A percentile compares a stretch with the other conserved stretches of the same genome.
These are phyloP conservation scores for Talaromyces sp. DNA, from an alignment of 2,329 filamentous ascomycete genomes.

Conservation along the genomic window DNA sequence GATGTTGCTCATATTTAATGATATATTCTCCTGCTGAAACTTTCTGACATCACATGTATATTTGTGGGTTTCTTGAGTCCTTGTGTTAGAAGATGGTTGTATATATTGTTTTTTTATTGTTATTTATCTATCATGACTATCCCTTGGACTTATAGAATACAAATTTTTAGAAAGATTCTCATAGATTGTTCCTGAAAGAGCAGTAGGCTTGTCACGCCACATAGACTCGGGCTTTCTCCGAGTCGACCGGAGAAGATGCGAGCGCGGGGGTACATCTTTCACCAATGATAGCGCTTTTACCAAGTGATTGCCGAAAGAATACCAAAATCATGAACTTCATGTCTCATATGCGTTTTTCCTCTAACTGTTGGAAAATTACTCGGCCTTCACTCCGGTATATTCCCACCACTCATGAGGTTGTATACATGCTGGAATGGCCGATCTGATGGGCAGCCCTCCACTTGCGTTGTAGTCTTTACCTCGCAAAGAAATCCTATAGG, in stretches of 20 bases:
- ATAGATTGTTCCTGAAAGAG: neutral
- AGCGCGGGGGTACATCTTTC: neutral
- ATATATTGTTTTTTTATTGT: neutral
- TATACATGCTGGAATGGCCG: neutral
- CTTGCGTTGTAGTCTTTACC: neutral
- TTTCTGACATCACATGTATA: neutral
- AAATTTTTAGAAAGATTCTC: neutral
- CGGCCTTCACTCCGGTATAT: neutral
- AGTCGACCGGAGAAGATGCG: neutral
- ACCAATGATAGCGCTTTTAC: neutral
- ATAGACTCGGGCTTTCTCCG: neutral
- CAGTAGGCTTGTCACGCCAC: neutral
- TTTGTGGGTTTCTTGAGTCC: neutral
- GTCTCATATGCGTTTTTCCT: neutral
- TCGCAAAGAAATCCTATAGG: neutral
- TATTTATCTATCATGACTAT: neutral
- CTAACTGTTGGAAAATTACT: neutral
- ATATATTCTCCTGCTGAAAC: neutral
- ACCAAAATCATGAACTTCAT: neutral
- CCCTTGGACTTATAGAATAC: neutral
- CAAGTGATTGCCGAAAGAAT: neutral
- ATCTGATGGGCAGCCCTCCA: neutral
- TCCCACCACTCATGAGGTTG: no score
- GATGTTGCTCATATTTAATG: neutral
- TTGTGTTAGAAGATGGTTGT: neutral